Conservation (phyloP, 2,329 filamentous ascomycete species). For the Cercospora beticola region DNA sequence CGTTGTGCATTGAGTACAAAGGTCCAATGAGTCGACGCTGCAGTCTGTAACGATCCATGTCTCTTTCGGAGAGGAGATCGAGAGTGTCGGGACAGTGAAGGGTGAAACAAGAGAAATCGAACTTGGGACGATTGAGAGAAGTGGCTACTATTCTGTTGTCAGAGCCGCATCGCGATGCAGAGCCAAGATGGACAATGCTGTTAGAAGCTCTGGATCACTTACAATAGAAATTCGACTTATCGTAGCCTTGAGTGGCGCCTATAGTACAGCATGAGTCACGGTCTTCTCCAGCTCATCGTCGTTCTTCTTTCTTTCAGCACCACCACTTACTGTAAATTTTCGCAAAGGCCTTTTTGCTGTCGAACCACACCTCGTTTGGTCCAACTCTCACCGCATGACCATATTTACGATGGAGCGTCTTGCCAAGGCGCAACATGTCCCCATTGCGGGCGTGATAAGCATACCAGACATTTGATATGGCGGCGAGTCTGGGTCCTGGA, state of each 20-base stretch:
- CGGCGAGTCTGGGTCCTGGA: slow-evolving; percentile 39
- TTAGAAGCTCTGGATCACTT: background rate
- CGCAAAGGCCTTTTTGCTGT: slow-evolving; percentile 20
- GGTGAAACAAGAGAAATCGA: slow-evolving; percentile 3
- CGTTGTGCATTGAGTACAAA: slow-evolving; percentile 18
- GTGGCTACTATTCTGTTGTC: slow-evolving; percentile 12
- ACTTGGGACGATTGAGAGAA: slow-evolving; percentile 19
- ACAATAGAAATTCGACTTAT: slow-evolving; percentile 24
- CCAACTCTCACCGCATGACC: slow-evolving; percentile 49
- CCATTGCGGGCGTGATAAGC: slow-evolving; percentile 24
- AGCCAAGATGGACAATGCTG: background rate
- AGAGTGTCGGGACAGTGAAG: slow-evolving; percentile 20
- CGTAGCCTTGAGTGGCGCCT: slow-evolving; percentile 17
- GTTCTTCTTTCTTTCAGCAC: background rate
- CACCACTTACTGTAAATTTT: slow-evolving; percentile 20
- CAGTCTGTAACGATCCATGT: slow-evolving; percentile 20
- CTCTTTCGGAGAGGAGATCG: slow-evolving; percentile 22
- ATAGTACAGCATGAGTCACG: background rate
- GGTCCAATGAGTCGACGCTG: slow-evolving; percentile 23
- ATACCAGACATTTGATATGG: slow-evolving; percentile 28
- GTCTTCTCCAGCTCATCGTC: background rate
- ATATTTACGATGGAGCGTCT: slow-evolving; percentile 39
- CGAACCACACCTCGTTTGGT: slow-evolving; percentile 46
- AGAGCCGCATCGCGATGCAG: background rate
- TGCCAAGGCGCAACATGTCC: slow-evolving; percentile 17